Percentiles rank a stretch among this genome's conserved stretches.
Conservation (phyloP, 2,329 filamentous ascomycete species). For the Plenodomus biglobosus region DNA sequence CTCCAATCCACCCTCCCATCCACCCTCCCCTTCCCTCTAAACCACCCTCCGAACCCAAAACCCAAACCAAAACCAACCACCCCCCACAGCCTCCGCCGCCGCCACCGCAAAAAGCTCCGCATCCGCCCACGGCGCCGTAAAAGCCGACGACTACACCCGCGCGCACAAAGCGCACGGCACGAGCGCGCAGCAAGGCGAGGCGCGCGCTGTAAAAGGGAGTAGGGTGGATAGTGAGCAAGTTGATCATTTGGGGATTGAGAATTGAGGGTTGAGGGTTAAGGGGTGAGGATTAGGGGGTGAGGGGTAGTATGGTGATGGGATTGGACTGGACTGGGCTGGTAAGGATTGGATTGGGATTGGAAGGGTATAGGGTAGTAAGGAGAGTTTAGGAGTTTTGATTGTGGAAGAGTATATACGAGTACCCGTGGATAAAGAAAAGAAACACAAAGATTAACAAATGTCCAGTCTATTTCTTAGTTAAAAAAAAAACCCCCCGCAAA, state of each 20-base stretch:
- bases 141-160: conserved; percentile 17
- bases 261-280: conserved; percentile 7
- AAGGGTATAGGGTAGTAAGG: no score
- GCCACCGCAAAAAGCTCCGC: conserved; percentile 23
- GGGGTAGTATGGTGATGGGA: no score
- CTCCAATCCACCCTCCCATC: neutral
- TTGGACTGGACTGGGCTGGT: no score
- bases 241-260: conserved; percentile 43
- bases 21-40: neutral
- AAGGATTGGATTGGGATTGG: no score
- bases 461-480: no score
- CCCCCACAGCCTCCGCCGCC: conserved; percentile 20
- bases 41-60: no score
- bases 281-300: no score
- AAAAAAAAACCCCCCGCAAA: no score
- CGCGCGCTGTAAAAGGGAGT: conserved; percentile 11
- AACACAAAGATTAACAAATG: no score
- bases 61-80: neutral
- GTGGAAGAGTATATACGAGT: no score
- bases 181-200: conserved; percentile 6
- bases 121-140: conserved; percentile 24
- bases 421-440: no score
- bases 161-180: conserved; percentile 8
- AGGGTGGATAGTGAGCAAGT: conserved; percentile 16
- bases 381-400: no score